Base-by-base conservation (phyloP, 1,139 yeast genomes). In the Geotrichum histeridarum region DNA sequence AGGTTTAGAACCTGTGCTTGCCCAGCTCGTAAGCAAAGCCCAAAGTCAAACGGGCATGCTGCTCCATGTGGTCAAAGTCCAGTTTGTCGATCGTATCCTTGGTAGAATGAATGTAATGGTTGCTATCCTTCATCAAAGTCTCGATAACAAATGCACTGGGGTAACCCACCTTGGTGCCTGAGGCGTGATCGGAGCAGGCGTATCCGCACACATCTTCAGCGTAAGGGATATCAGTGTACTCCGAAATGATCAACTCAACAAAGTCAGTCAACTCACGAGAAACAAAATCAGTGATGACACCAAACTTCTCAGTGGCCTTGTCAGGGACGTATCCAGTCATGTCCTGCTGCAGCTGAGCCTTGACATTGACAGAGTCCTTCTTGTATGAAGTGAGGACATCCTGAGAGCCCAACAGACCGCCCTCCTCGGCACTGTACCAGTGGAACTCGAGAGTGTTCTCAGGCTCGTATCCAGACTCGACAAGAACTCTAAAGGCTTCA, bases 401-500 rank as follows among this genome's bases (percentile, higher is more conserved):
- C 61, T 82, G 79, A 2, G 96, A 88, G 0, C 99, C 99, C 53
- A 88, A 75, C 56, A 89, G 74, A 0, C 97, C 98, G 57, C 90
- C 91, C 75, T 91, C 99, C 73, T 91, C 98, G 2, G 96, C 98
- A 44, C 95, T 82, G 71, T 89, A 91, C 77, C 90, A 93, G 70
- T 91, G 98, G 74, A 93, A 91, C 68, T 91, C 96, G 33, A 91
- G 71, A 0, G 95, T 82, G 69, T 89, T 88, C 56, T 78, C 73
- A 3, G 93, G 93, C 56, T 70, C 66, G 61, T 81, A 77, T 0
- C 78, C 81, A 12, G 65, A 54, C 27, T 72, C 74, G 15, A 45
- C 36, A n/a, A 55, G 71, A 8, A 86, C 70, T 58, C 94, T 78
- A 64, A 91, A 77, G 0, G 90, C 83, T 68, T 90, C 95, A 56